Percentiles rank a stretch among this genome's conserved stretches.
Evolutionary conservation across 1,139 yeast genomes (phyloP).

Genomic region (Suhomyces maxii): DNA sequence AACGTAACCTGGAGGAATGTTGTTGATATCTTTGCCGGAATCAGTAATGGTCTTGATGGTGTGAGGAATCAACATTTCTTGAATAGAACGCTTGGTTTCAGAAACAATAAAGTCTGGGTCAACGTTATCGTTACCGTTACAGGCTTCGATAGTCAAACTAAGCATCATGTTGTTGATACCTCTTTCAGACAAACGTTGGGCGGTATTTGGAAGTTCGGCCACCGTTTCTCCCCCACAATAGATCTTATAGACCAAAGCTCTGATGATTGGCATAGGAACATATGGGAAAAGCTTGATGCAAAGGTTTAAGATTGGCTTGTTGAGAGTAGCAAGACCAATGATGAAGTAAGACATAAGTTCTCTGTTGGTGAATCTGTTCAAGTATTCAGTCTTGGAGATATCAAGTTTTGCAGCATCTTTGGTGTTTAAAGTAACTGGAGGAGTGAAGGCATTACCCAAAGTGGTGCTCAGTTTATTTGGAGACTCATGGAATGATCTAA

Average conservation of each 20-base stretch:
- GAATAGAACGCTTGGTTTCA: conserved; percentile 68
- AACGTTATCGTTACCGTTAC: conserved; percentile 69
- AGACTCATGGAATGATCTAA: conserved; percentile 19
- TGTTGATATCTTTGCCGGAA: conserved; percentile 52
- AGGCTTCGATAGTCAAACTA: conserved; percentile 88
- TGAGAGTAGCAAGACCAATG: conserved; percentile 67
- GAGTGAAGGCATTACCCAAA: conserved; percentile 15
- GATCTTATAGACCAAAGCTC: conserved; percentile 72
- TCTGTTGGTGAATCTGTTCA: conserved; percentile 33
- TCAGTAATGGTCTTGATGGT: conserved; percentile 49
- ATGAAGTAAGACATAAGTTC: conserved; percentile 62
- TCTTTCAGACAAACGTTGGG: conserved; percentile 61
- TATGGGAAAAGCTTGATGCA: conserved; percentile 72
- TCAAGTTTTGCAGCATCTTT: neutral
- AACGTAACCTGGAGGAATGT: conserved; percentile 75
- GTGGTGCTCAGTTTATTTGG: conserved; percentile 20
- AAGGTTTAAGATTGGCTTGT: conserved; percentile 57
- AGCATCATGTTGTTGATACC: conserved; percentile 95
- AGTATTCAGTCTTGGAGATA: conserved; percentile 22
- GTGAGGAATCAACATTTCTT: conserved; percentile 72
- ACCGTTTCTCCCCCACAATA: conserved; percentile 91
- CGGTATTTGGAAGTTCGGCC: conserved; percentile 68
- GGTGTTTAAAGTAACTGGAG: neutral
- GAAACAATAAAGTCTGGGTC: conserved; percentile 64
- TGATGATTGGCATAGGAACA: conserved; percentile 71